Evolutionary conservation across 2,329 filamentous ascomycete genomes (phyloP).

Genomic region (Fusarium lyarnte): DNA sequence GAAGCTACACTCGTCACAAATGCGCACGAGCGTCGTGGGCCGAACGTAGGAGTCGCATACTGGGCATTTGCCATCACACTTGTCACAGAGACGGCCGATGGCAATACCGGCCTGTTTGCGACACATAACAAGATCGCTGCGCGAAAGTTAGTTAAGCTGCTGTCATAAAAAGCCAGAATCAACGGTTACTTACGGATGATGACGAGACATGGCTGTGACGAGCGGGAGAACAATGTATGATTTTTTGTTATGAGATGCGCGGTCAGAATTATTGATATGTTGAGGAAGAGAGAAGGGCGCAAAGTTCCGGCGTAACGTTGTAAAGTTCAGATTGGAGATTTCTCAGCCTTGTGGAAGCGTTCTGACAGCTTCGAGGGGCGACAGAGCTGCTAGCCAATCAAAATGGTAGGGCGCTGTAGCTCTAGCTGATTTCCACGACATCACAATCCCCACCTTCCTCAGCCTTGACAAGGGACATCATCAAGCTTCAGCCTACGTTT

Average conservation of each 20-base stretch:
- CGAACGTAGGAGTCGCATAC: slow-evolving; percentile 99
- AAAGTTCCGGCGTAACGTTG: slow-evolving; percentile 16
- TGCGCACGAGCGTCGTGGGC: slow-evolving; percentile 94
- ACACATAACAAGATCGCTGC: slow-evolving; percentile 97
- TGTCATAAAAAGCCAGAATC: neutral
- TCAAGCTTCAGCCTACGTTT: neutral
- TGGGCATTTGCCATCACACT: slow-evolving; percentile 99
- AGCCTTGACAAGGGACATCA: slow-evolving; percentile 42
- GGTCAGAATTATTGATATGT: slow-evolving; percentile 4
- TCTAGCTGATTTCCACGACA: slow-evolving; percentile 20
- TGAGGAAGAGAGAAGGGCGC: slow-evolving; percentile 3
- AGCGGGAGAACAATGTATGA: neutral
- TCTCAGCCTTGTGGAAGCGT: slow-evolving; percentile 57
- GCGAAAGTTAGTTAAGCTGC: slow-evolving; percentile 39
- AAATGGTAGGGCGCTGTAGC: slow-evolving; percentile 23
- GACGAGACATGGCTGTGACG: slow-evolving; percentile 79
- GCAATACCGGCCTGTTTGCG: slow-evolving; percentile 97
- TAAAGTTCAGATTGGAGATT: slow-evolving; percentile 46
- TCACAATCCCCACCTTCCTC: slow-evolving; percentile 40
- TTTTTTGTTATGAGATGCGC: neutral
- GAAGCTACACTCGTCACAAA: slow-evolving; percentile 99
- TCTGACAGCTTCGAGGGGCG: slow-evolving; percentile 37
- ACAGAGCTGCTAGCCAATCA: slow-evolving; percentile 37
- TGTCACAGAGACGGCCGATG: slow-evolving; percentile 98
- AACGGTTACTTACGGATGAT: slow-evolving; percentile 78